Conservation (phyloP, 805 yeast species). For the Sporopachydermia quercuum region DNA sequence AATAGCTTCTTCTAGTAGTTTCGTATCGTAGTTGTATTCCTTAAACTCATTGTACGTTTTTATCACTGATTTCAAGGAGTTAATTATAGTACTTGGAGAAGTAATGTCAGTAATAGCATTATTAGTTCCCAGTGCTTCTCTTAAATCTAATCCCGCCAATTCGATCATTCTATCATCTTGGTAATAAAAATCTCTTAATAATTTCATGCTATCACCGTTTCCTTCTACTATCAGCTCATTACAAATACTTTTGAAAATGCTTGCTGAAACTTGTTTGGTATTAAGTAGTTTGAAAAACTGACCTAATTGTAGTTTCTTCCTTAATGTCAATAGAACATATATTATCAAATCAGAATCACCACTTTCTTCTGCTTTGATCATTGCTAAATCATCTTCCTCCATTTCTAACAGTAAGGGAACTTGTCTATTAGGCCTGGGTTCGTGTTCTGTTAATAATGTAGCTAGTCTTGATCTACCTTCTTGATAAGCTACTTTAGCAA, state of each 20-base stretch:
- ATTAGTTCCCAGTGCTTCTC: constrained; percentile 13
- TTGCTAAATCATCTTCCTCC: constrained; percentile 58
- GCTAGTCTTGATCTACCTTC: constrained; percentile 72
- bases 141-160: constrained; percentile 26
- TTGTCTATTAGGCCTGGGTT: constrained; percentile 44
- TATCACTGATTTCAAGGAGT: constrained; percentile 15
- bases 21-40: constrained; percentile 21
- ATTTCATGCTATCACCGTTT: constrained; percentile 18
- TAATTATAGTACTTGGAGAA: too few species aligned
- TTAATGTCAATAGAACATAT: constrained; percentile 40
- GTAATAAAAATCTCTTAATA: constrained; percentile 39
- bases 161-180: constrained; percentile 47
- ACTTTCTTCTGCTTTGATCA: constrained; percentile 48
- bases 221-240: constrained; percentile 8
- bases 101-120: too few species aligned
- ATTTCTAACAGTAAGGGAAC: constrained; percentile 51
- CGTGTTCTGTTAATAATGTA: constrained; percentile 49
- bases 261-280: constrained; percentile 26
- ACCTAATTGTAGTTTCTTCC: constrained; percentile 40
- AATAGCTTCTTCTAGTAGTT: constrained; percentile 28
- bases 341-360: constrained; percentile 45
- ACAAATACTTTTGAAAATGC: constrained; percentile 20
- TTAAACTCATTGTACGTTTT: constrained; percentile 21
- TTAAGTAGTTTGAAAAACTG: constrained; percentile 57
- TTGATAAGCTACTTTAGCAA: constrained; percentile 52